Evolutionary conservation across 2,329 filamentous ascomycete species (phyloP).

Genomic region (Colletotrichum tofieldiae): DNA sequence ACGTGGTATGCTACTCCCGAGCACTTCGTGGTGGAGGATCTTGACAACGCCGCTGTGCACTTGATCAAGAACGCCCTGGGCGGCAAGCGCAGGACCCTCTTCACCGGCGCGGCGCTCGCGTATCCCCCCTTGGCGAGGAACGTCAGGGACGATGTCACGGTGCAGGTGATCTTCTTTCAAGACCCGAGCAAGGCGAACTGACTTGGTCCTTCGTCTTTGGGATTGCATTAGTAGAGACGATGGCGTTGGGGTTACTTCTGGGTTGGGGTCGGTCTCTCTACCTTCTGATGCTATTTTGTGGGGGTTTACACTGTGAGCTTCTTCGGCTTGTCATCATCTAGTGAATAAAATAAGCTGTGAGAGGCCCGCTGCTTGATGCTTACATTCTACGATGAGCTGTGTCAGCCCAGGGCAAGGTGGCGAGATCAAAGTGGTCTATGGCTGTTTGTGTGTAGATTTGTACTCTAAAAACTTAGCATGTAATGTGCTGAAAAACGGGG

Average conservation of each 20-base stretch:
- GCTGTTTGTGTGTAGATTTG: too few species aligned
- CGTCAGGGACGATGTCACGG: slow-evolving; percentile 82
- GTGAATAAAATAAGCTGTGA: not conserved
- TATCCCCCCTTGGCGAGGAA: slow-evolving; percentile 78
- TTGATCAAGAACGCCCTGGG: slow-evolving; percentile 86
- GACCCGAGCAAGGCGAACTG: slow-evolving; percentile 24
- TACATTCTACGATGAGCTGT: too few species aligned
- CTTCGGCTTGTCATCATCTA: not conserved
- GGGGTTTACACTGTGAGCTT: not conserved
- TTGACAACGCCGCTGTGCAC: slow-evolving; percentile 81
- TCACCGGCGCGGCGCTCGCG: slow-evolving; percentile 79
- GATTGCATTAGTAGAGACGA: not conserved
- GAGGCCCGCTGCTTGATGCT: too few species aligned
- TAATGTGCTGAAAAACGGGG: too few species aligned
- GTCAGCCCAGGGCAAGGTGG: too few species aligned
- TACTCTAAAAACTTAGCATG: too few species aligned
- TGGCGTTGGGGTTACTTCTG: not conserved
- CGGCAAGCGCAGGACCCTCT: slow-evolving; percentile 80
- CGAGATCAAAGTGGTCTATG: too few species aligned
- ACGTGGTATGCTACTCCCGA: slow-evolving; percentile 52
- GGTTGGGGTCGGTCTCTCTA: not conserved
- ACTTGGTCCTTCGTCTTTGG: not conserved
- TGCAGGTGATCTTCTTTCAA: slow-evolving; percentile 81
- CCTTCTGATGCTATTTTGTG: not conserved
- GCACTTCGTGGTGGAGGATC: slow-evolving; percentile 81